Percentiles rank a stretch among this genome's conserved stretches.
Conservation (phyloP, 495 filamentous ascomycete species). For the Pyrenopolyporus hunteri region DNA sequence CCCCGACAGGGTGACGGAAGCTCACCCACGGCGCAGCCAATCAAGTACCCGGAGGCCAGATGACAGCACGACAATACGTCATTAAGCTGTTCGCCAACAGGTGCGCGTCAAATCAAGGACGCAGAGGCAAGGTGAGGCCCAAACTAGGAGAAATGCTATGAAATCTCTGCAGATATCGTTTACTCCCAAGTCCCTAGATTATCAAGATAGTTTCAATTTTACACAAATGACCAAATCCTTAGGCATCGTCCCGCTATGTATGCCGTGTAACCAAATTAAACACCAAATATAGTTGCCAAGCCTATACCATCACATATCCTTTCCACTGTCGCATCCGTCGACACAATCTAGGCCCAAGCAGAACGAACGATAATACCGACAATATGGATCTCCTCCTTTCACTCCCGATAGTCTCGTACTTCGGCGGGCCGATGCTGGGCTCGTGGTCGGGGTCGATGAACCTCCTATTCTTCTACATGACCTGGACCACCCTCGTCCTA, state of each 20-base stretch:
- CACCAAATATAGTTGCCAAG: neutral
- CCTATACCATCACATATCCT: neutral
- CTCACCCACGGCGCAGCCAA: constrained; percentile 17
- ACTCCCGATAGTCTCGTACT: constrained; percentile 72
- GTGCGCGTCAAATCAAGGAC: constrained; percentile 19
- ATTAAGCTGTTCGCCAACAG: constrained; percentile 17
- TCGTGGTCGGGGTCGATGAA: constrained; percentile 82
- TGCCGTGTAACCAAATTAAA: too few species aligned
- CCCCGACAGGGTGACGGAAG: constrained; percentile 3
- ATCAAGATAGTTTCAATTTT: neutral
- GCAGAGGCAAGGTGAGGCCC: constrained; percentile 22
- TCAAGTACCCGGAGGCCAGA: constrained; percentile 6
- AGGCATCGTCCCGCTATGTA: neutral
- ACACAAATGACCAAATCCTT: neutral
- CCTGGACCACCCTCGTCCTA: constrained; percentile 83
- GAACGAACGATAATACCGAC: constrained; percentile 7
- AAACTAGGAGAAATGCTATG: constrained; percentile 6
- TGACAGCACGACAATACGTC: constrained; percentile 32
- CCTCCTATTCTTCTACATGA: constrained; percentile 86
- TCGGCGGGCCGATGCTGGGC: constrained; percentile 57
- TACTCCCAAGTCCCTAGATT: neutral
- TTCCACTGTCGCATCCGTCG: neutral
- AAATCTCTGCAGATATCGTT: neutral
- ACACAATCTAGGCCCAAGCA: neutral
- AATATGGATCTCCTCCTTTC: constrained; percentile 69